Conservation (phyloP, 805 yeast species). For the Candida ulmi region DNA sequence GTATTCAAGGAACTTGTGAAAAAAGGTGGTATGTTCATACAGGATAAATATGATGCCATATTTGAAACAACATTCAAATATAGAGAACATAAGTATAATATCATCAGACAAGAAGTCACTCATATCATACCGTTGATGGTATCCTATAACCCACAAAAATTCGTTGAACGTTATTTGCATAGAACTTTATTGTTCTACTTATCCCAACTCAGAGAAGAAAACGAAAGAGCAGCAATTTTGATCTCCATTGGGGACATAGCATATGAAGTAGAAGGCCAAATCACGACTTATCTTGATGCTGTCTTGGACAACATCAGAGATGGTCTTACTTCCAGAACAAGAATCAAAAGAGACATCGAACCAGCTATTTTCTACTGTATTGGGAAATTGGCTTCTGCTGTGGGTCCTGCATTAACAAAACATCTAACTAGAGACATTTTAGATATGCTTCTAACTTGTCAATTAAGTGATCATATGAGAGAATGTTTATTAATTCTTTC, state of each 20-base stretch:
- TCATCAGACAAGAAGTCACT: conserved; percentile 81
- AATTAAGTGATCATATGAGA: conserved; percentile 79
- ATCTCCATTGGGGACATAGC: conserved; percentile 83
- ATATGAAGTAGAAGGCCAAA: conserved; percentile 65
- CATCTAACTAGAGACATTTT: conserved; percentile 78
- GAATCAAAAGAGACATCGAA: conserved; percentile 66
- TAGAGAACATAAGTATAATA: conserved; percentile 70
- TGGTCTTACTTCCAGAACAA: conserved; percentile 49
- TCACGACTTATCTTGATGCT: conserved; percentile 83
- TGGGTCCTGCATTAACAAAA: conserved; percentile 90
- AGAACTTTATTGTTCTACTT: conserved; percentile 72
- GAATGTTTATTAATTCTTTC: conserved; percentile 65
- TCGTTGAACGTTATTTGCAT: conserved; percentile 78
- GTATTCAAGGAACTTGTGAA: conserved; percentile 75
- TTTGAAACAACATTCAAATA: conserved; percentile 69
- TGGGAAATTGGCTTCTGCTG: conserved; percentile 79
- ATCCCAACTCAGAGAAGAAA: conserved; percentile 67
- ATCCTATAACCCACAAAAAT: conserved; percentile 64
- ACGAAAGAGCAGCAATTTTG: conserved; percentile 72
- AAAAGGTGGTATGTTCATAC: conserved; percentile 67
- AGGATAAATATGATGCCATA: conserved; percentile 66
- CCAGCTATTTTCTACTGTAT: conserved; percentile 86
- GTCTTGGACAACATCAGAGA: conserved; percentile 81
- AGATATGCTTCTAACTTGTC: conserved; percentile 74
- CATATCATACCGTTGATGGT: conserved; percentile 80